Percentiles rank a stretch among this genome's conserved stretches.
Evolutionary conservation across 1,284 basidiomycete species (phyloP).

Genomic region (Tilletia setariae): DNA sequence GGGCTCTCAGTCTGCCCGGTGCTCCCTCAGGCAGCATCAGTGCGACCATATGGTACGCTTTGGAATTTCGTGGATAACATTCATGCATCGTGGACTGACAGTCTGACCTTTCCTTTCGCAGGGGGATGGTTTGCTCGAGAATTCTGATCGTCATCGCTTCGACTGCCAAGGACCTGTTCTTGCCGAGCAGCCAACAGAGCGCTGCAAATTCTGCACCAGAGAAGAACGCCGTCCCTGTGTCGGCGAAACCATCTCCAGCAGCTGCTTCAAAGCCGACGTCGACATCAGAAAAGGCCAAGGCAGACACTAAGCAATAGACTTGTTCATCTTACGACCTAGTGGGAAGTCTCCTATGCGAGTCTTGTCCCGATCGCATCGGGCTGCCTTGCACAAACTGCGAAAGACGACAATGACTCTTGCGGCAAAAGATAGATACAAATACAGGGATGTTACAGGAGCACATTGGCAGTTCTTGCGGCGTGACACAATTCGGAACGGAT

Average conservation of each 20-base stretch:
- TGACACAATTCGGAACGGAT: too few relatives aligned
- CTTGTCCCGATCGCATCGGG: too few relatives aligned
- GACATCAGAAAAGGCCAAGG: background rate
- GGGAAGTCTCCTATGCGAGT: too few relatives aligned
- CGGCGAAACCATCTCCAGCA: too few relatives aligned
- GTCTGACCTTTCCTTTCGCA: background rate
- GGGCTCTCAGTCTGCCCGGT: slow-evolving; percentile 27
- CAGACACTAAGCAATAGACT: background rate
- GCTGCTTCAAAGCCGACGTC: too few relatives aligned
- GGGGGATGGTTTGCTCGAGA: slow-evolving; percentile 16
- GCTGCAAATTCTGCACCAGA: background rate
- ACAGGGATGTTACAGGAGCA: too few relatives aligned
- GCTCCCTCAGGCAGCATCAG: slow-evolving; percentile 22
- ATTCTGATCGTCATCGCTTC: slow-evolving; percentile 5
- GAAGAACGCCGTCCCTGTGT: slow-evolving; percentile 1
- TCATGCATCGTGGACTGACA: background rate
- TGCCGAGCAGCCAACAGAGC: background rate
- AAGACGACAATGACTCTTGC: too few relatives aligned
- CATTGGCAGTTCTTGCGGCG: too few relatives aligned
- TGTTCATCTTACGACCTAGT: too few relatives aligned
- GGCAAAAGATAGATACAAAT: too few relatives aligned
- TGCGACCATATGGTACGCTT: slow-evolving; percentile 19
- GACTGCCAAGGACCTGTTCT: slow-evolving; percentile 18
- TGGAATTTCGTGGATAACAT: background rate
- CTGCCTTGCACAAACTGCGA: too few relatives aligned